Conservation (phyloP, 2,329 filamentous ascomycete genomes). For the Paecilomyces niveus region DNA sequence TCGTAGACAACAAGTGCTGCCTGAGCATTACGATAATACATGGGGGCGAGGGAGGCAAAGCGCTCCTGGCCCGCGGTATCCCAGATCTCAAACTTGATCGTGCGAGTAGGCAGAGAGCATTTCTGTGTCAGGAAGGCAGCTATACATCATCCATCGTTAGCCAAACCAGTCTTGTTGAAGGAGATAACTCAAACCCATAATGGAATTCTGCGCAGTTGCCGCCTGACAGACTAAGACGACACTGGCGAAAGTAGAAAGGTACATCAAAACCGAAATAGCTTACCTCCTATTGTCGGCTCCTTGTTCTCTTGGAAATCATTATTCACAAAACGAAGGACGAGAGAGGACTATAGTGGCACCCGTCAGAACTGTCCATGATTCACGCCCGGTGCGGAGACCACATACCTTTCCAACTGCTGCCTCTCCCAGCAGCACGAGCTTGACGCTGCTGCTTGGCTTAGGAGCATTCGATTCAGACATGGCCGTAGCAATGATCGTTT, state of each 20-base stretch:
- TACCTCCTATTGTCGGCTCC: slow-evolving; percentile 97
- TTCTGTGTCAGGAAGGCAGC: slow-evolving; percentile 98
- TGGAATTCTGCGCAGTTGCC: neutral
- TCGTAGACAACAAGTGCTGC: slow-evolving; percentile 97
- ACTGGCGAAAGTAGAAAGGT: neutral
- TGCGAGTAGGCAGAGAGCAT: slow-evolving; percentile 88
- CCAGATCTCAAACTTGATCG: slow-evolving; percentile 80
- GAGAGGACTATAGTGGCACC: slow-evolving; percentile 64
- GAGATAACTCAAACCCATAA: neutral
- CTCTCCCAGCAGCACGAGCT: slow-evolving; percentile 95
- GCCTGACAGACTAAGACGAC: neutral
- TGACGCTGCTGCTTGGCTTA: slow-evolving; percentile 99
- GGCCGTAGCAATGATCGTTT: slow-evolving; percentile 1
- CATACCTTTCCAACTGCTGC: slow-evolving; percentile 95
- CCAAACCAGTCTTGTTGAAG: slow-evolving; percentile 3
- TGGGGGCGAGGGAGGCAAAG: slow-evolving; percentile 90
- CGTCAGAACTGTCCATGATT: slow-evolving; percentile 9
- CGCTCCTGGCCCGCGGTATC: slow-evolving; percentile 97
- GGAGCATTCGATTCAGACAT: slow-evolving; percentile 71
- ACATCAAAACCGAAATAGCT: slow-evolving; percentile 8
- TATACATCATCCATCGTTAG: slow-evolving; percentile 30
- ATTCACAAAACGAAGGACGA: slow-evolving; percentile 97
- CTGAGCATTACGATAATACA: slow-evolving; percentile 99
- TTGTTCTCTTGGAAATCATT: slow-evolving; percentile 99
- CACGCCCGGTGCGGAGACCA: neutral